Conservation (phyloP, 75 land plant species). For the Sequoiadendron giganteum region DNA sequence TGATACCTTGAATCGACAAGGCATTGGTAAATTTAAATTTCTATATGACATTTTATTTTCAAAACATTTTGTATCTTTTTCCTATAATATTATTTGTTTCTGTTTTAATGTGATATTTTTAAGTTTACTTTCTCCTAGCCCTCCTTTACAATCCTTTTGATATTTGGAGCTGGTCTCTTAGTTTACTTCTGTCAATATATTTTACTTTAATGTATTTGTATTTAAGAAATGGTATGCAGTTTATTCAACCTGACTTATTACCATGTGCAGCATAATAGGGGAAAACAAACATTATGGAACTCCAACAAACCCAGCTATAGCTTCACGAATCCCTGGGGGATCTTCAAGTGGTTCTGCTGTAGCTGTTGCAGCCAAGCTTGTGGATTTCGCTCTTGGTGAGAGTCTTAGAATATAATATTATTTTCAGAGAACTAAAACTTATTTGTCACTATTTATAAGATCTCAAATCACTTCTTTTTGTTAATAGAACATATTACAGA, state of each 20-base stretch:
- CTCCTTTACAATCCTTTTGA: background rate
- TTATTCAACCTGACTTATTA: slow-evolving; percentile 6
- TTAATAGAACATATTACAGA: background rate
- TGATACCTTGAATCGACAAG: background rate
- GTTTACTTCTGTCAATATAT: background rate
- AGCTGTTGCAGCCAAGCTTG: slow-evolving; percentile 81
- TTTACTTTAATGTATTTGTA: background rate
- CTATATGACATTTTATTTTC: background rate
- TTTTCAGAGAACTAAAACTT: background rate
- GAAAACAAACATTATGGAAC: slow-evolving; percentile 79
- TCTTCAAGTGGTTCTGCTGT: slow-evolving; percentile 96
- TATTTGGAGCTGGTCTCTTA: background rate
- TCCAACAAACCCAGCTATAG: slow-evolving; percentile 63
- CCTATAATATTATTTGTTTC: background rate
- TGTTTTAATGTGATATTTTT: background rate
- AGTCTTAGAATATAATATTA: background rate
- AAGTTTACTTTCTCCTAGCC: background rate
- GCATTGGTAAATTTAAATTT: background rate
- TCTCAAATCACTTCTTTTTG: background rate
- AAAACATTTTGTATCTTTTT: background rate
- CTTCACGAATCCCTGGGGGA: slow-evolving; percentile 78
- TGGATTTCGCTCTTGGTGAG: slow-evolving; percentile 92
- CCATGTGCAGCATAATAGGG: slow-evolving; percentile 49
- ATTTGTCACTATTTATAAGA: background rate
- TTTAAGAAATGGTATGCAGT: background rate